These are phyloP conservation scores for Linum usitatissimum DNA, from an alignment of 345 rosid species.

Conservation along the genomic window DNA sequence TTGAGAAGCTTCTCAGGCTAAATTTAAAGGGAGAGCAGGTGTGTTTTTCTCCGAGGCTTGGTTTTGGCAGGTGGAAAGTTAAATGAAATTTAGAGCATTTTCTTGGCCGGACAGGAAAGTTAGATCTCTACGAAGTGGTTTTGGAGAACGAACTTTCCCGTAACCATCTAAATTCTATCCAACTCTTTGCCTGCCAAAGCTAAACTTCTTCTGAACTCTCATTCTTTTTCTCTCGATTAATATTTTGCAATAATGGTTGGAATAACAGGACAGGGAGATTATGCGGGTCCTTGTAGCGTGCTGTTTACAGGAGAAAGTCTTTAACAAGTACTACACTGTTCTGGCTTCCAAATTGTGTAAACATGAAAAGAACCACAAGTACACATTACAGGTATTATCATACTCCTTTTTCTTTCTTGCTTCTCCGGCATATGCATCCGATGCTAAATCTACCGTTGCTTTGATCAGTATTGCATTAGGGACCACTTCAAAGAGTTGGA, in stretches of 20 bases:
- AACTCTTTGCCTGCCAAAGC: background rate
- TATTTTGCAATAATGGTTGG: background rate
- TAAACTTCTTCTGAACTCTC: background rate
- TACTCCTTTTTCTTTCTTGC: background rate
- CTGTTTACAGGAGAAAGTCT: conserved; percentile 76
- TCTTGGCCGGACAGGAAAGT: no score
- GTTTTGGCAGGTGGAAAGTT: no score
- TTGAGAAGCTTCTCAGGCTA: conserved; percentile 76
- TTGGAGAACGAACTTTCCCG: no score
- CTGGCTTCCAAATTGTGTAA: conserved; percentile 76
- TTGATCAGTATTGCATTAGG: conserved; percentile 68
- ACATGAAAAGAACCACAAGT: conserved; percentile 82
- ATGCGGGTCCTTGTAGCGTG: conserved; percentile 81
- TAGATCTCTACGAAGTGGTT: no score
- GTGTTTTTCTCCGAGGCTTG: background rate
- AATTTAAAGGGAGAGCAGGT: conserved; percentile 82
- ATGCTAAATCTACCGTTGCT: no score
- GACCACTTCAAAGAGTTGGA: conserved; percentile 84
- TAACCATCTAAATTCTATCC: no score
- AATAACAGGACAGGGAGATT: conserved; percentile 75
- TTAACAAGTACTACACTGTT: conserved; percentile 71
- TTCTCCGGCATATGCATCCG: no score
- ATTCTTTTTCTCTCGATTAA: background rate
- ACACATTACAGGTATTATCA: conserved; percentile 61
- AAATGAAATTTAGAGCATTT: no score